Evolutionary conservation across 2,329 filamentous ascomycete genomes (phyloP).

Genomic region (Falciphora oryzae): DNA sequence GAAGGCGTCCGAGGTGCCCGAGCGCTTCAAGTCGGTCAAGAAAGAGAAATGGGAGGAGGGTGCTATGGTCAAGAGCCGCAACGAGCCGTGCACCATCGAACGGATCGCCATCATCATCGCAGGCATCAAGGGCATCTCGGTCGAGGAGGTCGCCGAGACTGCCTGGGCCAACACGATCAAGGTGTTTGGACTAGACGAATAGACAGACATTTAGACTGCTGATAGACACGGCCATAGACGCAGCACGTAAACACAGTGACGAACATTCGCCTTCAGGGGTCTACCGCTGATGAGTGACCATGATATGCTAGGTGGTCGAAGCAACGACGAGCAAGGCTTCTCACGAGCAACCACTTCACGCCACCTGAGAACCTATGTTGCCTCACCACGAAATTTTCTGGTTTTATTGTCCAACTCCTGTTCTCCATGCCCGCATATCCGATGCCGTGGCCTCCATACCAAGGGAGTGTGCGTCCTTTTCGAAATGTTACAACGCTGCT

Average conservation of each 20-base stretch:
- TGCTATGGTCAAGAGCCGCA: conserved; percentile 87
- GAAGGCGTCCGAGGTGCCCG: conserved; percentile 60
- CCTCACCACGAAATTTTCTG: not conserved
- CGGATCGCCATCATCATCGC: conserved; percentile 87
- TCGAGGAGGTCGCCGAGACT: conserved; percentile 81
- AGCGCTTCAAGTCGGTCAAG: conserved; percentile 78
- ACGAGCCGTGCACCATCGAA: conserved; percentile 84
- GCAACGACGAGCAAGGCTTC: not conserved
- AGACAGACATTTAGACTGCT: conserved; percentile 16
- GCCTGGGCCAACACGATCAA: conserved; percentile 75
- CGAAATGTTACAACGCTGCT: not conserved
- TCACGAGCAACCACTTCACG: not conserved
- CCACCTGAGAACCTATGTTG: not conserved
- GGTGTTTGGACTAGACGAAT: conserved; percentile 69
- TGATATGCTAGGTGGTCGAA: not conserved
- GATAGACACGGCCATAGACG: not conserved
- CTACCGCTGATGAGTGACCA: no score
- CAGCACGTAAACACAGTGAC: not conserved
- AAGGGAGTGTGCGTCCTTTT: not conserved
- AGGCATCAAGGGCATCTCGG: conserved; percentile 69
- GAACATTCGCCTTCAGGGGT: no score
- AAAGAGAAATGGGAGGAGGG: conserved; percentile 93
- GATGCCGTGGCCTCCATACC: not conserved
- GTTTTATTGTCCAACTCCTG: conserved; percentile 1
- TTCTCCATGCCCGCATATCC: not conserved